Evolutionary conservation across 2,329 filamentous ascomycete species (phyloP), one percentile per base, ranked within the genome.

Genomic region (Ophiostoma perfectum): DNA sequence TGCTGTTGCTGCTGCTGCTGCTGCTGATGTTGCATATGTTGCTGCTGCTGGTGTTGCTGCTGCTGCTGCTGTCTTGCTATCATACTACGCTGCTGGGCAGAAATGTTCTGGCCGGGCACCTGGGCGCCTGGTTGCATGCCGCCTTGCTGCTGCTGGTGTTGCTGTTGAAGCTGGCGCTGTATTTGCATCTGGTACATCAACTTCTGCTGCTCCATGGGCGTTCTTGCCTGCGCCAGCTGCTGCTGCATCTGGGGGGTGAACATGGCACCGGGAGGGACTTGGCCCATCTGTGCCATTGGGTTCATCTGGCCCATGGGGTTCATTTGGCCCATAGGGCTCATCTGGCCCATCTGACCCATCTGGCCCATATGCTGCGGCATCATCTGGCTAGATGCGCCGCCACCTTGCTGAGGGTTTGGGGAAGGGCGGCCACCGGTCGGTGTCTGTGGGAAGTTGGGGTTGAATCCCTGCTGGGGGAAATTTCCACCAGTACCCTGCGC

Each of bases 131-230:
- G 78, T 49, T 81, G 78, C 77, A 83, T 80, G 52, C 78, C 79
- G 49, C 78, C 71, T 77, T 80, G 60, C 78, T 79, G 62, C 78
- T 65, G 64, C 44, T 65, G 87, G 77, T 80, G 60, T 78, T 79
- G 62, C 78, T 65, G 64, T 36, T 65, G 87, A 55, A 90, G 84
- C 74, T 93, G 91, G 68, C 90, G 87, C 74, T 96, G 91, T 66
- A 96, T 78, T 70, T 91, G 90, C 86, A 96, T 90, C 73, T 96
- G 91, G 74, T 96, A 94, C 65, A 89, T 83, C 77, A 92, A 84
- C 74, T 92, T 90, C 72, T 92, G 88, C 74, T 91, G 89, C 55
- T 91, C 89, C 71, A 90, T 84, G 63, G 81, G 82, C 73, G 85
- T 81, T 68, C 83, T 84, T 66, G 78, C 81, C 68, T 82, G 81